Conservation (phyloP, 192 early-diverging fungal species). For the Oehlia diaphana region DNA sequence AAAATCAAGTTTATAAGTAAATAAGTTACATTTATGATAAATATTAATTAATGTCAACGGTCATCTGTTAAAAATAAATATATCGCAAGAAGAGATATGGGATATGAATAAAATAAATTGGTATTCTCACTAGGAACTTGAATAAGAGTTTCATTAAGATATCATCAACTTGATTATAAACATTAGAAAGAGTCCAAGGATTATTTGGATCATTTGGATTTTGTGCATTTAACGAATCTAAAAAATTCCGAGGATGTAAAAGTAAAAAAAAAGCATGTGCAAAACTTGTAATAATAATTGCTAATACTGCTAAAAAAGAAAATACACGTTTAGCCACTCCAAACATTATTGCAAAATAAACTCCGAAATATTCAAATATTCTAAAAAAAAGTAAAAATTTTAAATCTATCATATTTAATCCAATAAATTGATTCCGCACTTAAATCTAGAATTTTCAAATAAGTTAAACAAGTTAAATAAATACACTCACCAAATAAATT, state of each 20-base stretch:
- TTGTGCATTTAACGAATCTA: background rate
- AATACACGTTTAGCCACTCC: conserved; percentile 12
- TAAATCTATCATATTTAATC: background rate
- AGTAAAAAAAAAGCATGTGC: conserved; percentile 11
- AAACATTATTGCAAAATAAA: conserved; percentile 16
- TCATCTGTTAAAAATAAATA: conserved; percentile 11
- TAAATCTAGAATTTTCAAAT: background rate
- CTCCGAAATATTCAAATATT: background rate
- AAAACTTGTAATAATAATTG: conserved; percentile 1
- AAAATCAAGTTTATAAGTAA: background rate
- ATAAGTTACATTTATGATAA: background rate
- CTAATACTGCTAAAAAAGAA: conserved; percentile 13
- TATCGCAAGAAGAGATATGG: background rate
- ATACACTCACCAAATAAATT: conserved; percentile 3
- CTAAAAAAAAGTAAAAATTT: conserved; percentile 18
- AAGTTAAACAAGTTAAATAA: background rate
- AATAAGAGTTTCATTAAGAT: background rate
- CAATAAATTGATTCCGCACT: background rate
- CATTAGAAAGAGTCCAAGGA: background rate
- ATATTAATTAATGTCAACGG: too few relatives aligned
- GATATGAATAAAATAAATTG: background rate
- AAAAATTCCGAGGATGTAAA: background rate
- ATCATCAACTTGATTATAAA: background rate
- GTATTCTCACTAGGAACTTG: conserved; percentile 1
- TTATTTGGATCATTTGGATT: background rate